Base-by-base conservation (phyloP, 2,329 filamentous ascomycete genomes). In the Fusarium agapanthi region DNA sequence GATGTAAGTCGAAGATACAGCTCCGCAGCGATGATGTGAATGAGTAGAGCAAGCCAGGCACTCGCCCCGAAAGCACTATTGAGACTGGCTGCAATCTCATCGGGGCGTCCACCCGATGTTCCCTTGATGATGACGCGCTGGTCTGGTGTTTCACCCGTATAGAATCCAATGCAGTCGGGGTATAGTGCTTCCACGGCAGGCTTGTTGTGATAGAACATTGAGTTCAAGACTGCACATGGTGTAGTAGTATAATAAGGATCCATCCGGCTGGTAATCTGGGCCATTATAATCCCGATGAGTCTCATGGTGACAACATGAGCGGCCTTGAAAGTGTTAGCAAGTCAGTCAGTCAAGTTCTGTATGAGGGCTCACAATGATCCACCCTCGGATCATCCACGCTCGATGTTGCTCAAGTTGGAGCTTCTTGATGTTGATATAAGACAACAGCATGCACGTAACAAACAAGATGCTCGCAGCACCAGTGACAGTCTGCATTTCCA, bases 361-460 rank as follows among this genome's bases (percentile, higher is more conserved):
- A 12, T n/a, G 2, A 20, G 5, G 2, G 22, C 63, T 61, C 68
- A 86, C 83, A 68, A 86, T 85, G 43, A 86, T 80, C 86, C 86
- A 87, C 13, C 86, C 83, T 28, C 89, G 79, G 35, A 91, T 74
- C 89, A 91, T 91, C 89, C 89, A 91, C 6, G 88, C 87, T 3
- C 89, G 84, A 67, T 91, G 89, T 74, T 91, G 86, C 37, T 91
- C 88, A 54, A 92, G 88, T 75, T 91, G 89, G 5, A 91, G 78
- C 5, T 83, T 80, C 77, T 88, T 90, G 77, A 91, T 86, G 69
- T 90, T 90, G 76, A 86, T 81, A 37, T 85, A 86, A 3, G 88
- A 86, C 47, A 90, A 66, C 1, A 76, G 67, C 30, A 88, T 77
- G 15, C 83, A 82, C 3, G 78, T 70, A 0, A 85, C 77, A 5